These are phyloP conservation scores for Neopestalotiopsis clavispora DNA, from an alignment of 2,329 filamentous ascomycete genomes.

Conservation along the genomic window DNA sequence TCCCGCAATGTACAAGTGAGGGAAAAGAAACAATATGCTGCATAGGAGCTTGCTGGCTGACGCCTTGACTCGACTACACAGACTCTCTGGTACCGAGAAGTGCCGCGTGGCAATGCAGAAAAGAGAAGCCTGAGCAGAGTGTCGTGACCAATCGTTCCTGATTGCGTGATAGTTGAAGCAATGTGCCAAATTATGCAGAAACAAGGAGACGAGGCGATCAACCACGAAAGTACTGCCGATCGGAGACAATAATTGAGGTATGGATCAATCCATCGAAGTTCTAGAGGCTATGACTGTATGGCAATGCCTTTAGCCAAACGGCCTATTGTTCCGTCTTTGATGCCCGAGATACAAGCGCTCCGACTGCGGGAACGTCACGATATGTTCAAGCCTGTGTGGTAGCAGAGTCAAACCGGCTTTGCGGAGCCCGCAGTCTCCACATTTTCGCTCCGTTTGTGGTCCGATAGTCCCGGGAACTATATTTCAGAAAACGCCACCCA, in stretches of 20 bases:
- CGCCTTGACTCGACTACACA: not conserved
- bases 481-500: not conserved
- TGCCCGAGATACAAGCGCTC: not conserved
- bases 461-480: not conserved
- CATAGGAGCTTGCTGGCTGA: not conserved
- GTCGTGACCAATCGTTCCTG: not conserved
- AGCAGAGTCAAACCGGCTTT: not conserved
- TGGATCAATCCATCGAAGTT: not conserved
- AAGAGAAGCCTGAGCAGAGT: not conserved
- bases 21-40: too few relatives aligned
- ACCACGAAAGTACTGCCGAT: not conserved
- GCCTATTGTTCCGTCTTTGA: not conserved
- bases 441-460: not conserved
- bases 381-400: not conserved
- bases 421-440: not conserved
- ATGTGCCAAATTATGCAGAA: not conserved
- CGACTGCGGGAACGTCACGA: not conserved
- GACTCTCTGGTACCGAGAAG: not conserved
- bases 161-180: not conserved
- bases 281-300: not conserved
- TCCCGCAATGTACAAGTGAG: too few relatives aligned
- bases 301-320: not conserved
- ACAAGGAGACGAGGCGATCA: not conserved
- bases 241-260: not conserved
- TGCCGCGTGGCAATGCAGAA: not conserved